Evolutionary conservation across 2,329 filamentous ascomycete species (phyloP).

Genomic region (Aspergillus ibericus): DNA sequence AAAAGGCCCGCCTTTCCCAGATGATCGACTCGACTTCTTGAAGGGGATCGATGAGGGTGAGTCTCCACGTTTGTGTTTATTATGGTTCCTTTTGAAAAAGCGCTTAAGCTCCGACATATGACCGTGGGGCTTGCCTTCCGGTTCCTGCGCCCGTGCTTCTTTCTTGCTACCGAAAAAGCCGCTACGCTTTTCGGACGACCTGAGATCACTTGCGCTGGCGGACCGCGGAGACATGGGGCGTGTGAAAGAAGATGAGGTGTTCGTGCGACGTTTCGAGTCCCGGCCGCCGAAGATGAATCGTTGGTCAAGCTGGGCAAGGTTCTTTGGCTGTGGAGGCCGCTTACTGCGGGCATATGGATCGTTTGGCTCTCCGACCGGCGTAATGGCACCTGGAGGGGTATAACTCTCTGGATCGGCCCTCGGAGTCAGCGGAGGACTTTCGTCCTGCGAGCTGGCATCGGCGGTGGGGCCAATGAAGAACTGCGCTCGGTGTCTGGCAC

Average conservation of each 20-base stretch:
- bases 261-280: constrained; percentile 66
- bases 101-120: constrained; percentile 95
- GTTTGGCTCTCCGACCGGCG: constrained; percentile 74
- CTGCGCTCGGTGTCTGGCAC: constrained; percentile 51
- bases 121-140: constrained; percentile 55
- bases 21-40: constrained; percentile 56
- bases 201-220: constrained; percentile 44
- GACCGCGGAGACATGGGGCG: constrained; percentile 47
- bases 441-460: constrained; percentile 58
- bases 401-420: constrained; percentile 44
- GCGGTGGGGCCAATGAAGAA: constrained; percentile 59
- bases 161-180: constrained; percentile 58
- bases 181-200: constrained; percentile 51
- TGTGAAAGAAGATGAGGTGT: constrained; percentile 50
- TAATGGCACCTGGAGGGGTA: constrained; percentile 70
- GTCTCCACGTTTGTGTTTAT: constrained; percentile 64
- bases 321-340: constrained; percentile 67
- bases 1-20: constrained; percentile 54
- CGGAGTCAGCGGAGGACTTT: constrained; percentile 63
- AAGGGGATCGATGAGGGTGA: constrained; percentile 61
- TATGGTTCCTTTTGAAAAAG: constrained; percentile 81
- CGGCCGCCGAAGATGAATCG: constrained; percentile 81
- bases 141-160: constrained; percentile 52
- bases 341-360: constrained; percentile 86
- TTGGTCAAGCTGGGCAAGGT: constrained; percentile 68